These are phyloP conservation scores for Polyporus arcularius DNA, from an alignment of 768 basidiomycete species.

Conservation along the genomic window DNA sequence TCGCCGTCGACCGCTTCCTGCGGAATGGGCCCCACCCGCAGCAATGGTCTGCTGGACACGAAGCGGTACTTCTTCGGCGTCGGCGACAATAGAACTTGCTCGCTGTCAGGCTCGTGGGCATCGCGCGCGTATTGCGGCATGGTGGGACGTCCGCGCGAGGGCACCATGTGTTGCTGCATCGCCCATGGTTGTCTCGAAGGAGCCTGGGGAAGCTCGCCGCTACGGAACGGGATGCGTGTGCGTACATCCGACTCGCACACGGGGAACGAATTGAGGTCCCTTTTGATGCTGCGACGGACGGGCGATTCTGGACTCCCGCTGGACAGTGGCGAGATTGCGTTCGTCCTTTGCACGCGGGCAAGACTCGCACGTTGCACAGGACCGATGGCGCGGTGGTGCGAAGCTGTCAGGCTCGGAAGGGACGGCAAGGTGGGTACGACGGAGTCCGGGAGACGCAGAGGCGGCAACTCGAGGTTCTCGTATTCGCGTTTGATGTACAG, in stretches of 20 bases:
- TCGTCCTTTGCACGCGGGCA: too few relatives aligned
- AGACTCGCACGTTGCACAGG: too few relatives aligned
- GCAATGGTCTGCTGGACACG: slow-evolving; percentile 10
- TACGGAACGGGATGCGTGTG: not conserved
- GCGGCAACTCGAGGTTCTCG: not conserved
- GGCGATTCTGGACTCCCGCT: not conserved
- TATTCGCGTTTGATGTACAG: not conserved
- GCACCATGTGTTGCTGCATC: not conserved
- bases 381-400: too few relatives aligned
- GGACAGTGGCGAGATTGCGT: not conserved
- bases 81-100: not conserved
- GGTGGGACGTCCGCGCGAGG: not conserved
- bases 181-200: not conserved
- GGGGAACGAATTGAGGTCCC: not conserved
- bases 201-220: not conserved
- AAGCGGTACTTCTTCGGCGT: slow-evolving; percentile 13
- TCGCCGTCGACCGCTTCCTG: not conserved
- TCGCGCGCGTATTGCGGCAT: not conserved
- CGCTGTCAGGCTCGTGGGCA: not conserved
- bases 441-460: not conserved
- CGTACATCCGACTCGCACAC: not conserved
- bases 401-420: too few relatives aligned
- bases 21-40: not conserved
- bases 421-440: too few relatives aligned
- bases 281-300: not conserved